Conservation (phyloP, 2,329 filamentous ascomycete species). For the Tolypocladium tundrense region DNA sequence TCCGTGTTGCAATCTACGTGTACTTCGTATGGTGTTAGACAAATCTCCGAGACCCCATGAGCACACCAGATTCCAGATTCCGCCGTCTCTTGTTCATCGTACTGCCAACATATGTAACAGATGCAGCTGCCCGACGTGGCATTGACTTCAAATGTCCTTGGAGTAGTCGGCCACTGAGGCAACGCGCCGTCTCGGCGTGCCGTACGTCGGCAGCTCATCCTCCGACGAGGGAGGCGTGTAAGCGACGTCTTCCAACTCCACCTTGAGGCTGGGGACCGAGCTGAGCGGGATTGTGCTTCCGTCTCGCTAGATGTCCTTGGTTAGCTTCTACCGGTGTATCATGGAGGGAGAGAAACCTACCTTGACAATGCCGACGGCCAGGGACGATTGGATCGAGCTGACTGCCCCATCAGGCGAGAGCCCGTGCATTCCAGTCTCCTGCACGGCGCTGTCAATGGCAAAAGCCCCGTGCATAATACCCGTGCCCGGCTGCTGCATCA, state of each 20-base stretch:
- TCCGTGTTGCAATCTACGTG: no score
- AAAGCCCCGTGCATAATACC: slow-evolving; percentile 22
- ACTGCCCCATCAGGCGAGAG: slow-evolving; percentile 12
- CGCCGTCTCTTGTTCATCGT: no score
- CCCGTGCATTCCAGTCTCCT: slow-evolving; percentile 38
- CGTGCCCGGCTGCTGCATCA: slow-evolving; percentile 23
- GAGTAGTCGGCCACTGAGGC: neutral
- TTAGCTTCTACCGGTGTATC: neutral
- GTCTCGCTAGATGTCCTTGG: slow-evolving; percentile 15
- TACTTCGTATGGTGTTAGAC: no score
- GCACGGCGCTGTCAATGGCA: slow-evolving; percentile 52
- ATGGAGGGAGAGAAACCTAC: slow-evolving; percentile 8
- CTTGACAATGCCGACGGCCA: slow-evolving; percentile 23
- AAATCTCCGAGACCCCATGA: no score
- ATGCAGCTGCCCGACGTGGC: no score
- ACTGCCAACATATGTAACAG: no score
- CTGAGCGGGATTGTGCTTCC: slow-evolving; percentile 16
- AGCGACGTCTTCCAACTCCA: slow-evolving; percentile 24
- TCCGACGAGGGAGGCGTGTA: slow-evolving; percentile 14
- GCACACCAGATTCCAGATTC: no score
- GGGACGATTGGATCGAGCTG: slow-evolving; percentile 12
- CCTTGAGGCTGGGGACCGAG: slow-evolving; percentile 23
- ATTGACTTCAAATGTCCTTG: neutral
- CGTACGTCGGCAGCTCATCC: slow-evolving; percentile 18
- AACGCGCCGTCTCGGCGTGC: slow-evolving; percentile 1